Evolutionary conservation across 2,329 filamentous ascomycete species (phyloP), one percentile per base, ranked within the genome.

Genomic region (Cercospora canescens): DNA sequence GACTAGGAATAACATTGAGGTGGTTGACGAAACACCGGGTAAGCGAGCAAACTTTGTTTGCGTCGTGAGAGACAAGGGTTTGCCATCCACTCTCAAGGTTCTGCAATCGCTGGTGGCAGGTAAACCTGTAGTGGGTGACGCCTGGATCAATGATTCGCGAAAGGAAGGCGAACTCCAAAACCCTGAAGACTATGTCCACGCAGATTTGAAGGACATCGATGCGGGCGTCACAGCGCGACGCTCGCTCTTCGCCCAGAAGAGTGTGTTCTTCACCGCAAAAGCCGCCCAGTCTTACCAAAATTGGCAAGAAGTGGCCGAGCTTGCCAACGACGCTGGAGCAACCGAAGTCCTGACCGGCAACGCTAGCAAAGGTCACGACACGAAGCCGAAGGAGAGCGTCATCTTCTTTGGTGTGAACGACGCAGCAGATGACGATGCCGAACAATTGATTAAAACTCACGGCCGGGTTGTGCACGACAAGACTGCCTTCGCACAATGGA

Each of bases 191-290:
- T 65, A 67, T 32, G 34, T 69, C 4, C 66, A 65, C 45, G 21
- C 26, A 3, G 64, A 67, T 18, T n/a, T 66, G 26, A 24, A 55
- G n/a, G 72, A 73, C 1, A 67, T 81, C 9, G 76, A 75, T 28
- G 65, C 69, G 5, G 69, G 76, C 37, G 11, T 48, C 4, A 28
- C 50, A 18, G 9, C 30, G 4, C 75, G 81, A 1, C 75, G 78
- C 50, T 81, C 82, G 63, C 80, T 86, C 0, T 86, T 88, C 72
- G 65, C 76, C 1, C 81, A 81, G 65, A 82, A 81, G 69, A 81
- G 78, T 6, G 76, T 86, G 28, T 85, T 83, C 70, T 80, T 85
- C 72, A 85, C 83, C 0, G 76, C 76, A 76, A 45, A 56, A 24
- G 63, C 60, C 6, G 76, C 76, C 39, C 72, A 71, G 21, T 71